These are phyloP conservation scores for Tetrahymena malaccensis DNA, from an alignment of 73 alveolate genomes.

Conservation along the genomic window DNA sequence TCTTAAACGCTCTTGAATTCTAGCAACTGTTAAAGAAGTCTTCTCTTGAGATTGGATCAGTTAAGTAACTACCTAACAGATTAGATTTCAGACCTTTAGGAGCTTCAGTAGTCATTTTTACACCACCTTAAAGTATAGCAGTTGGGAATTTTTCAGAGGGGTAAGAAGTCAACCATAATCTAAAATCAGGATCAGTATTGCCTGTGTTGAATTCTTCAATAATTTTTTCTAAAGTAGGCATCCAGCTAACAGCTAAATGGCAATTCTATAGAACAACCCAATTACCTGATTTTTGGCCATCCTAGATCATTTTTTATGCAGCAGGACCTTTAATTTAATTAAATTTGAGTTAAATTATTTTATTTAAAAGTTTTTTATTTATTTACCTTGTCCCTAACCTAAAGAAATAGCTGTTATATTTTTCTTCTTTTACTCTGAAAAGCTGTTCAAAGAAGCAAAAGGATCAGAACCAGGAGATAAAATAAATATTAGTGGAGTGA, in stretches of 20 bases:
- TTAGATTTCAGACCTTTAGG: slow-evolving; percentile 98
- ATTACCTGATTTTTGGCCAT: slow-evolving; percentile 88
- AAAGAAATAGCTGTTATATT: slow-evolving; percentile 75
- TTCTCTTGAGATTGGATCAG: slow-evolving; percentile 5
- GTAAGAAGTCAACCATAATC: slow-evolving; percentile 99
- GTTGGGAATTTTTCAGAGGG: slow-evolving; percentile 99
- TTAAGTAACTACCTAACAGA: slow-evolving; percentile 74
- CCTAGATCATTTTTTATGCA: slow-evolving; percentile 85
- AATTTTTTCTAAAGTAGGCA: slow-evolving; percentile 95
- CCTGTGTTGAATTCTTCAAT: slow-evolving; percentile 80
- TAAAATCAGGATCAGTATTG: slow-evolving; percentile 86
- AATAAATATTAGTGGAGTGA: slow-evolving; percentile 93
- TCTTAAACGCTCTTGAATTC: slow-evolving; percentile 85
- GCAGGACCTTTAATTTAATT: not conserved
- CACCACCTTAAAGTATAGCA: slow-evolving; percentile 94
- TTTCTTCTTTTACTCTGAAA: slow-evolving; percentile 80
- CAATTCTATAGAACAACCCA: slow-evolving; percentile 99
- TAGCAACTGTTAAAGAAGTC: slow-evolving; percentile 84
- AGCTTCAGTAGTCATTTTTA: slow-evolving; percentile 99
- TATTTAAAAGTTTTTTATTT: not conserved
- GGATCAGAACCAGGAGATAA: slow-evolving; percentile 99
- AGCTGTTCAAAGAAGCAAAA: slow-evolving; percentile 71
- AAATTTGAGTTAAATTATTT: not conserved
- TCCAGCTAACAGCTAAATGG: slow-evolving; percentile 97
- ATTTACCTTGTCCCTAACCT: slow-evolving; percentile 87